These are phyloP conservation scores for Pleurozium schreberi DNA, from an alignment of 225 moss, liverwort and hornwort genomes.

Conservation along the genomic window DNA sequence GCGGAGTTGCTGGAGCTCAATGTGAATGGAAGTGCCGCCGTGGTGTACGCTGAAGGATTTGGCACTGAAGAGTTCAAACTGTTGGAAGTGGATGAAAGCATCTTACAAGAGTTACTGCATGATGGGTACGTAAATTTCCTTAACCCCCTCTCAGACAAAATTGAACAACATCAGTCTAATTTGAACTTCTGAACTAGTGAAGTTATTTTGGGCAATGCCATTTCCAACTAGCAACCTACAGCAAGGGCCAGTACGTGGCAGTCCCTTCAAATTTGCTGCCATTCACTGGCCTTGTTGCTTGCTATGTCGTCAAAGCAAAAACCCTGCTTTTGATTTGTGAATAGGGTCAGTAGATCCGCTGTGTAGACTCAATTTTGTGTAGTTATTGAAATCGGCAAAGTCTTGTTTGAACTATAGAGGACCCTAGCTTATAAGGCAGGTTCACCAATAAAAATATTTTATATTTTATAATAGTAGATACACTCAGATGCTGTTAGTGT, in stretches of 20 bases:
- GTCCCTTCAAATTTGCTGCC: neutral
- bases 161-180: neutral
- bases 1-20: constrained; percentile 40
- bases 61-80: constrained; percentile 66
- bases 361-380: neutral
- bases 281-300: neutral
- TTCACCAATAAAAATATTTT: too few relatives aligned
- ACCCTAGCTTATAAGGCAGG: neutral
- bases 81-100: constrained; percentile 70
- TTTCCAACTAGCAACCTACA: neutral
- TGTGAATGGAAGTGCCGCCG: constrained; percentile 17
- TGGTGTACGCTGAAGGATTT: constrained; percentile 54
- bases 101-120: constrained; percentile 58
- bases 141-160: neutral
- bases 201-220: neutral
- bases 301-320: neutral
- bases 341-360: neutral
- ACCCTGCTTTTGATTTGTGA: neutral
- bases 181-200: neutral
- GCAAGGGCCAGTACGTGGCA: neutral
- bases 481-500: too few relatives aligned
- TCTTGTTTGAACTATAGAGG: neutral
- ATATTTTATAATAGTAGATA: too few relatives aligned
- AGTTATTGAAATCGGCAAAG: neutral
- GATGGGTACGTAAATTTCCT: constrained; percentile 31